phyloP scores from a whole-genome alignment of 1,139 yeast genomes.

The Nakaseomyces nivariensis region DNA sequence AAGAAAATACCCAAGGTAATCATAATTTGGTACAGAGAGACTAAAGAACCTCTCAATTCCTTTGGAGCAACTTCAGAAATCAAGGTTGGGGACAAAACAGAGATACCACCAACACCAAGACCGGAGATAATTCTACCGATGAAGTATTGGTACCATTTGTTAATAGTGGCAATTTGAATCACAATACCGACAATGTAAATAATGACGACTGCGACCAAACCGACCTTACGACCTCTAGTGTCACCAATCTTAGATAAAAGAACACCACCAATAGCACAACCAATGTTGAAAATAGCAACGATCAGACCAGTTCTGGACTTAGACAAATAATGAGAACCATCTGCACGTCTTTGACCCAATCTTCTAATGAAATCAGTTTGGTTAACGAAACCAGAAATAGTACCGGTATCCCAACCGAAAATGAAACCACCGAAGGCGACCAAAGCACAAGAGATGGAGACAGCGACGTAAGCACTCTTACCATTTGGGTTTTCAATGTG shows the following conservation, averaged over 20 bases:
- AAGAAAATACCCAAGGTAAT: constrained; percentile 53
- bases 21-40: constrained; percentile 54
- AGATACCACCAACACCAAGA: constrained; percentile 53
- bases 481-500: constrained; percentile 3
- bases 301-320: constrained; percentile 51
- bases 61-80: constrained; percentile 59
- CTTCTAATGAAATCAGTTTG: constrained; percentile 50
- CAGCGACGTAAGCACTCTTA: constrained; percentile 28
- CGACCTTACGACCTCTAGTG: constrained; percentile 50
- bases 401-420: constrained; percentile 70
- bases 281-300: constrained; percentile 57
- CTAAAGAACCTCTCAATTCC: constrained; percentile 58
- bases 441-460: constrained; percentile 34
- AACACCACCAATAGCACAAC: constrained; percentile 59
- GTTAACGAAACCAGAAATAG: constrained; percentile 66
- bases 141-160: constrained; percentile 42
- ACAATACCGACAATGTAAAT: constrained; percentile 54
- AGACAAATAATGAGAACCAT: constrained; percentile 34
- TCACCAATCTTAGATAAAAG: constrained; percentile 47
- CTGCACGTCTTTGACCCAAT: constrained; percentile 45
- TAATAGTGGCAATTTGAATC: constrained; percentile 49
- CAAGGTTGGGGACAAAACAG: constrained; percentile 53
- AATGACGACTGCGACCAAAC: constrained; percentile 44
- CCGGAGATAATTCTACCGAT: constrained; percentile 58
- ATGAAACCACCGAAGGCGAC: constrained; percentile 61